Evolutionary conservation across 129 eudicot genomes (phyloP), one percentile per base, ranked within the genome.

Genomic region (Scalesia atractyloides): DNA sequence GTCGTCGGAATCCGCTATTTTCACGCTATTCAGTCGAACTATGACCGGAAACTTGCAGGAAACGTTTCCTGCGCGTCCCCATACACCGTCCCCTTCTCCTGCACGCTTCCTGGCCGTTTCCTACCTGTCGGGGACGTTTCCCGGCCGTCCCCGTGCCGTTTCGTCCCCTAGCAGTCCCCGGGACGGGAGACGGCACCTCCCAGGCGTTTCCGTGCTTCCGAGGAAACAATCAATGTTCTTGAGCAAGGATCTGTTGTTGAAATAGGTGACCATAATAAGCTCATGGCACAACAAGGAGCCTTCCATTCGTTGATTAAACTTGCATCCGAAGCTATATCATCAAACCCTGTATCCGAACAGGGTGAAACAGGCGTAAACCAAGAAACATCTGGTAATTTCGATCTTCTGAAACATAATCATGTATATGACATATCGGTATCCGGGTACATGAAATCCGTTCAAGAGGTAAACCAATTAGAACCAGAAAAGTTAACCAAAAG

Each of bases 201-300:
- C n/a, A n/a, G n/a, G n/a, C n/a, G n/a, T n/a, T n/a, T n/a, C n/a
- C n/a, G n/a, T n/a, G n/a, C n/a, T n/a, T n/a, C n/a, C n/a, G n/a
- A n/a, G n/a, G 77, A 90, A 71, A 81, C 80, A 5, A 90, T 90
- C 19, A 79, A 80, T 43, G 95, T 85, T 60, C 83, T 90, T 10
- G 95, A 87, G 47, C 84, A 76, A 49, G 97, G 97, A 57, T 83
- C 95, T 0, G 86, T 82, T n/a, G 72, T 82, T 59, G 97, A 90
- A 80, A 81, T 62, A 8, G 97, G 97, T 8, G 82, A 90, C 53
- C 97, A 90, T 74, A 70, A 66, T 50, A 81, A 85, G 77, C 97
- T 90, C 66, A 87, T 90, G 95, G 89, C 81, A 52, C 81, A 74
- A 73, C 75, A 78, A 76, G 97, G 97, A 41, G 86, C 87, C 5